Evolutionary conservation across 805 yeast genomes (phyloP), one percentile per base, ranked within the genome.

Genomic region (Candida orba): DNA sequence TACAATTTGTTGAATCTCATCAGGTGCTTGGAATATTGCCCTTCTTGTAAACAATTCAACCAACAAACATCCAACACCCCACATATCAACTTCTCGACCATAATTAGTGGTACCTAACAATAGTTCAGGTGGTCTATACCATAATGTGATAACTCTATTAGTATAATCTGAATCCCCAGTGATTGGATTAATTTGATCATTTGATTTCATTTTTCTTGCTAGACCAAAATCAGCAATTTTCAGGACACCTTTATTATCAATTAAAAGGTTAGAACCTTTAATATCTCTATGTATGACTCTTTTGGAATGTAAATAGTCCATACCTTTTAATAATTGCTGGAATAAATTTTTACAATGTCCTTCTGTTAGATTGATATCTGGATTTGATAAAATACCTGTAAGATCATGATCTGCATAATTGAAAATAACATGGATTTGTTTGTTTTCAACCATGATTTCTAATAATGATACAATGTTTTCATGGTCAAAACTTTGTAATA

Each of bases 51-150:
- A 88, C 33, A 93, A 62, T 60, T 93, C 98, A 24, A 88, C 74
- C 47, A 93, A 67, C 23, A 93, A 68, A 66, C 98, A 93, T 3
- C 99, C 99, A 48, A 88, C 81, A 0, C 98, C 96, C 99, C 99
- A 93, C 52, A 88, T 80, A 59, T 93, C 99, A 9, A 93, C 93
- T 54, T 86, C 96, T 34, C 88, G 67, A 0, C 90, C 93, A 63
- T 93, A 93, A 46, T 80, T 81, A 0, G 98, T 90, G 0, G 95
- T 80, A 1, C 99, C 99, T 45, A 93, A 64, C 33, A 93, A 67
- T 29, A 93, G 71, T 62, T 91, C 99, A 0, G 98, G 98, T 1
- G 99, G 99, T 46, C 99, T 75, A 62, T 93, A 91, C 99, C 99
- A 93, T 33, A 93, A 68, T 0, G 99, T 93, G 42, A 93, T 93